Evolutionary conservation across 2,329 filamentous ascomycete genomes (phyloP), one percentile per base, ranked within the genome.

Genomic region (Pseudonectria foliicola): DNA sequence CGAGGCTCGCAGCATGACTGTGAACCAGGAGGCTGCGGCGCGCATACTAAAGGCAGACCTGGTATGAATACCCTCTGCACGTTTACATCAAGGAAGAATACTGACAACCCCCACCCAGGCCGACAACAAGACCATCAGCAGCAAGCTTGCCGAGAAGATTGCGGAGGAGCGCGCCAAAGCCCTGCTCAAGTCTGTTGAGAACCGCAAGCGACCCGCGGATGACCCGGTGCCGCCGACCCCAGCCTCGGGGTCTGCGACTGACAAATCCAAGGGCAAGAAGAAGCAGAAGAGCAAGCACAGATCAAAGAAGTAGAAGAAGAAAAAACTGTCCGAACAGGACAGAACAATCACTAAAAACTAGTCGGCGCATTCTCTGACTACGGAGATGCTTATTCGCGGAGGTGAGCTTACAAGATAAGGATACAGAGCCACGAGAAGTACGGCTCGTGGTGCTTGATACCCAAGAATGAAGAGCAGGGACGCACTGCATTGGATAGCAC

Each of bases 1-100:
- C 4, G 60, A 66, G 34, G 68, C 76, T 52, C 71, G 73, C 23
- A 67, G 60, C 27, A 54, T 62, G 40, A 72, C 66, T 2, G 64
- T 85, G 43, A 76, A 95, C 54, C 89, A 84, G 49, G 75, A 77
- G 45, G 89, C 87, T 6, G 85, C 86, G 11, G 77, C 75, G 33
- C 75, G 90, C 33, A 85, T 98, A 40, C 80, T 98, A 50, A 86
- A 82, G 55, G 77, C 85, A 40, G 86, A 85, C 34, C 64, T 96
- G 52, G 82, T 85, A 64, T 49, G 74, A 57, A n/a, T n/a, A n/a
- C n/a, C 11, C 12, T 12, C 10, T n/a, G 24, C 14, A 15, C 21
- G 11, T 21, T n/a, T 4, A 25, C 23, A 29, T 23, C 24, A 25
- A 36, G 50, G 6, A 32, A 13, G 23, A 33, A 15, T 27, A 26